Base-by-base conservation (phyloP, 2,329 filamentous ascomycete genomes). In the Ophiocordyceps robertsii region DNA sequence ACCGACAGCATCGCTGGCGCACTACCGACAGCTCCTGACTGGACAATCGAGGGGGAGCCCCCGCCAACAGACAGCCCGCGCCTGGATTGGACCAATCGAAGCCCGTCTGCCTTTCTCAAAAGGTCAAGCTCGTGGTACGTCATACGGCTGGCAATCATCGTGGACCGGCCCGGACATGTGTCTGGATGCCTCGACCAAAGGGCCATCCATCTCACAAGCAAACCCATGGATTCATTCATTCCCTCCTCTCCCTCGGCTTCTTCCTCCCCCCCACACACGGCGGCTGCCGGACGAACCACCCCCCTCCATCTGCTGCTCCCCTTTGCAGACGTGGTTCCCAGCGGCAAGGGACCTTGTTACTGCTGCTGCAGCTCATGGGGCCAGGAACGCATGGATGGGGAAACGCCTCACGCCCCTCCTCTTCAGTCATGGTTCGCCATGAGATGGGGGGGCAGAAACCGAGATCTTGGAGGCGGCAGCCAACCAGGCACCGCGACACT, bases 321-420 rank as follows among this genome's bases (percentile, higher is more conserved):
- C 24, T 37, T 16, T 29, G 13, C 41, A 19, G 21, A 13, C 33
- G 19, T 17, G 19, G 29, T 17, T 16, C 40, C 31, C 27, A 12
- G 36, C 29, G 29, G 24, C 32, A 16, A 21, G 30, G 37, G 30
- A 29, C 31, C 41, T n/a, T 30, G 37, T 30, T n/a, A 16, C 29
- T 37, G 21, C 12, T 27, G 35, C 40, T 47, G 46, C 46, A 47
- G 46, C 41, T 32, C 43, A 40, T 43, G 43, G 32, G 30, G 32
- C 32, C 32, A 36, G 33, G 33, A 36, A 36, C 33, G 33, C 33
- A 38, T 35, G 35, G 19, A 31, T 19, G 35, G 21, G 30, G 29
- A 33, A 17, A 36, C 33, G 14, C 33, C 17, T 14, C n/a, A 10
- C 33, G 33, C 14, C 14, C 14, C n/a, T 17, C 17, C 14, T 14